Base-by-base conservation (phyloP, 768 basidiomycete genomes). In the Exidia glandulosa region DNA sequence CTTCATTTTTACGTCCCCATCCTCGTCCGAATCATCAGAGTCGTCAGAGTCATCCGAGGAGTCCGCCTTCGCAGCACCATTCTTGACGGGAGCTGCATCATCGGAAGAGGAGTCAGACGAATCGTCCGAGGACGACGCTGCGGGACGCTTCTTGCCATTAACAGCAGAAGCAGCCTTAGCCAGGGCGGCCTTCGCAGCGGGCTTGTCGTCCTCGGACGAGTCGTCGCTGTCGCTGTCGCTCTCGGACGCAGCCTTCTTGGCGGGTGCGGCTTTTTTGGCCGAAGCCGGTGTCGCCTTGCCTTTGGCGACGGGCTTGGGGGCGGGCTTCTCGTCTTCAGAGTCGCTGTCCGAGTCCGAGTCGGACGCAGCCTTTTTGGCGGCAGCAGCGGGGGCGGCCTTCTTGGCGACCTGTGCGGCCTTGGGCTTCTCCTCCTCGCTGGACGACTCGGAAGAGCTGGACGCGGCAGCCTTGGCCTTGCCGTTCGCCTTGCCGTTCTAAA, bases 351-450 rank as follows among this genome's bases (percentile, higher is more conserved):
- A 70, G 57, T 69, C 64, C 34, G 68, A 70, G 30, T 72, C 72
- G 30, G 67, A 68, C 14, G 66, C 54, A 33, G 67, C 68, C 61
- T 68, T 68, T 60, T 41, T 59, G 36, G 36, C 32, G 36, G 59
- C 47, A 34, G 61, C 41, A 10, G 32, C 3, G 57, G 64, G 60
- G 16, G 60, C 13, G 12, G 60, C 57, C 23, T 48, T 9, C 62
- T 66, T 67, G 41, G 47, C 57, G 37, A 74, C 70, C 63, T 79
- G 79, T 7, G 75, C 73, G 37, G 78, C 50, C 50, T 54, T 54
- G 25, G 50, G 50, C 50, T 81, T 80, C 67, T 84, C 82, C 41
- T 82, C 82, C 37, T 72, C 69, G 63, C 70, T 70, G 14, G 71
- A 72, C 14, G 64, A 64, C 32, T 60, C 60, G 29, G 62, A 54